phyloP scores from a whole-genome alignment of 192 early-diverging fungal genomes.

The Podila verticillata region DNA sequence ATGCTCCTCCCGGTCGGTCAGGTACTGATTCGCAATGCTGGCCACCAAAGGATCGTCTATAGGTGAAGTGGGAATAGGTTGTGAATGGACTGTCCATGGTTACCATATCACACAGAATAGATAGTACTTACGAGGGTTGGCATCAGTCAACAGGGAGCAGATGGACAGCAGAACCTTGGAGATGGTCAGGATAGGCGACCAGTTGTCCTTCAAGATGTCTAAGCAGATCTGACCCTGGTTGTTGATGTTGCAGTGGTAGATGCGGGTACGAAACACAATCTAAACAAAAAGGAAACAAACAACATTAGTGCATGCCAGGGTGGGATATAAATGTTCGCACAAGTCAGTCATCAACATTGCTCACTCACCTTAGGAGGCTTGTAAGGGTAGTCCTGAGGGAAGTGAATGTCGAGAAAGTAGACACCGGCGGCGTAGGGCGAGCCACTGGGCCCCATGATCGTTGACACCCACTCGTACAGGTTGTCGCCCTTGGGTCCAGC shows the following conservation, averaged over 20 bases:
- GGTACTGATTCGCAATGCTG: conserved; percentile 89
- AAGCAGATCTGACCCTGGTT: conserved; percentile 91
- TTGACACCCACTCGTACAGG: conserved; percentile 96
- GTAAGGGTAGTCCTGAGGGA: conserved; percentile 96
- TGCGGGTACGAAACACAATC: conserved; percentile 91
- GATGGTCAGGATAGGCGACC: conserved; percentile 95
- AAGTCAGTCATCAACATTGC: background rate
- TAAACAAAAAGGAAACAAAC: conserved; percentile 21
- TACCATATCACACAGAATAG: background rate
- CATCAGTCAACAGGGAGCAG: conserved; percentile 92
- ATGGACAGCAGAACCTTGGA: conserved; percentile 96
- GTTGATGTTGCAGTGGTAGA: conserved; percentile 99
- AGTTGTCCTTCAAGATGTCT: conserved; percentile 97
- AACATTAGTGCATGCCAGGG: background rate
- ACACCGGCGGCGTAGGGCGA: conserved; percentile 92
- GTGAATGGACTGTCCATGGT: background rate
- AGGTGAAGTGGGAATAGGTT: background rate
- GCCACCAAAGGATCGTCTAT: conserved; percentile 92
- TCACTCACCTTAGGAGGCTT: conserved; percentile 87
- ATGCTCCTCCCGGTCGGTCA: conserved; percentile 86
- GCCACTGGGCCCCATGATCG: conserved; percentile 88
- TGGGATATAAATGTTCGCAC: background rate
- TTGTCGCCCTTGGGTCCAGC: conserved; percentile 97
- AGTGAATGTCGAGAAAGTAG: conserved; percentile 93
- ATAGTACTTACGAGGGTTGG: conserved; percentile 83